Base-by-base conservation (phyloP, 1,139 yeast species). In the Pichia sp. region DNA sequence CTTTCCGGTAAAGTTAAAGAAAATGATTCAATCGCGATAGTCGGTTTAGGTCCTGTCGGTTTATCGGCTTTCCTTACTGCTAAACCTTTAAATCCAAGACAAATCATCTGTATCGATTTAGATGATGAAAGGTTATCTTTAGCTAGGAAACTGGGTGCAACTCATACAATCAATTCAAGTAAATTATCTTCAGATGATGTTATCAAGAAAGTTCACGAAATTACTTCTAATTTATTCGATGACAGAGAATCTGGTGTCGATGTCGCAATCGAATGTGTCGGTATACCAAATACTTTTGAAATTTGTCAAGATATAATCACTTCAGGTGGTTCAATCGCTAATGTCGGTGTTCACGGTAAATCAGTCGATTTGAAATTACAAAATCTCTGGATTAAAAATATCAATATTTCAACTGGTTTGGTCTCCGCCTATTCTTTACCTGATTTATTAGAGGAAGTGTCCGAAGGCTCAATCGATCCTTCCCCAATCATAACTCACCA, bases 401-500 rank as follows among this genome's bases (percentile, higher is more conserved):
- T 69, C 42, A 53, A 54, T n/a, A 63, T 69, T 33, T 48, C 69
- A 9, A 68, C 73, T 11, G 74, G 73, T 28, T 55, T 69, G 47
- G 73, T 69, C 23, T 66, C 68, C 35, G 68, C 72, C 14, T 61
- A 63, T 46, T 61, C 71, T 4, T 66, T 71, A 1, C 45, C 52
- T 12, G 59, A 55, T 17, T 54, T 69, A 35, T 52, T 69, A 38
- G 46, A 57, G 5, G 60, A 62, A 42, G 58, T 69, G 30, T 50
- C 53, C n/a, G 41, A 49, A 12, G 61, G 64, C 9, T 47, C 52
- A 7, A 49, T 68, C 26, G 61, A 65, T 42, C 69, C 73, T 9
- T 69, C 67, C 2, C 59, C 64, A 24, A 67, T 80, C 56, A 77
- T 78, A 44, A 78, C 86, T 19, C 83, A 79, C 55, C 71, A 74